Evolutionary conservation across 2,329 filamentous ascomycete genomes (phyloP).

Genomic region (Colletotrichum sp.): DNA sequence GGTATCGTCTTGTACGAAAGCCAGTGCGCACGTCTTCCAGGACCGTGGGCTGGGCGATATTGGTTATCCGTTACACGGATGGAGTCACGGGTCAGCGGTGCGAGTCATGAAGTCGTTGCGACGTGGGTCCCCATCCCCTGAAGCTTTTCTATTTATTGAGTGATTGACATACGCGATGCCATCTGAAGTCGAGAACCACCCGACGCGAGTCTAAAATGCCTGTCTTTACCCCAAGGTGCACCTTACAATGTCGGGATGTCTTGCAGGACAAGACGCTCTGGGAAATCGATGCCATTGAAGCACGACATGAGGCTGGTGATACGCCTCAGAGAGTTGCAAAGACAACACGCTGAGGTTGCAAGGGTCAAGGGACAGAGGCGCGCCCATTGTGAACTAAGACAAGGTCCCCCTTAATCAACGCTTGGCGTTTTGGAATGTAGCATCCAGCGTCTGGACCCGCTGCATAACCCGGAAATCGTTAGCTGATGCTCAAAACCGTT

Average conservation of each 20-base stretch:
- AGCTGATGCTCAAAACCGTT: background rate
- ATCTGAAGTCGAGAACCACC: background rate
- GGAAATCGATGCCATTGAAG: background rate
- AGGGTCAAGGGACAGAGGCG: background rate
- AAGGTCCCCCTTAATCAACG: constrained; percentile 12
- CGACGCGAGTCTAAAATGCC: background rate
- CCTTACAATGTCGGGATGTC: background rate
- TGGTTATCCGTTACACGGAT: constrained; percentile 8
- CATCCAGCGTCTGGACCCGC: background rate
- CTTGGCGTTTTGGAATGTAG: constrained; percentile 15
- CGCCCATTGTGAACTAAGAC: background rate
- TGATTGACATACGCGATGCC: constrained; percentile 10
- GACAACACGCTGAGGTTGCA: background rate
- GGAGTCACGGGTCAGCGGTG: constrained; percentile 2
- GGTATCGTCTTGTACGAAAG: constrained; percentile 19
- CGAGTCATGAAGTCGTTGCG: constrained; percentile 16
- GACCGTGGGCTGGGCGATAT: background rate
- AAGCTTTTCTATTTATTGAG: constrained; percentile 14
- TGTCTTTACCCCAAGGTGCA: background rate
- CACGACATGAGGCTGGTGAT: background rate
- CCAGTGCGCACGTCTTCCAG: background rate
- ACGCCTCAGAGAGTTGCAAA: background rate
- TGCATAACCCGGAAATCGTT: background rate
- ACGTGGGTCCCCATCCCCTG: constrained; percentile 16
- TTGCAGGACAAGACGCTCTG: background rate